Evolutionary conservation across 306 rosid genomes (phyloP).

Genomic region (Cucumis cinereus): DNA sequence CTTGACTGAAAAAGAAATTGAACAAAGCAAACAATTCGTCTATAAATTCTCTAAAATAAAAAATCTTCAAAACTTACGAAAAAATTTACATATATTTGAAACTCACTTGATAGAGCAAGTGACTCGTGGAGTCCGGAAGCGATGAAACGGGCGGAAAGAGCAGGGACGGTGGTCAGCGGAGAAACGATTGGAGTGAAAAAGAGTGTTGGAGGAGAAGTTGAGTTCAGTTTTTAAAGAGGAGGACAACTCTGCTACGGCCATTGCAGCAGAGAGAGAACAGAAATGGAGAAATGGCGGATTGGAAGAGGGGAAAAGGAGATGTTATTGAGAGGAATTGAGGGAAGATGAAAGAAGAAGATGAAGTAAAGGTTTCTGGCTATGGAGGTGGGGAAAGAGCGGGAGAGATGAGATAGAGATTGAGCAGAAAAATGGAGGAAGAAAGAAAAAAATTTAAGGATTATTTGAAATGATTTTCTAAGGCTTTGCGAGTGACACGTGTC

Average conservation of each 20-base stretch:
- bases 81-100: not conserved
- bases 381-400: too few relatives aligned
- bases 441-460: too few relatives aligned
- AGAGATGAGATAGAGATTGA: too few relatives aligned
- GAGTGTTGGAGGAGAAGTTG: conserved; percentile 29
- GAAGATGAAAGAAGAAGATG: not conserved
- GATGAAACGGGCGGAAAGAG: conserved; percentile 25
- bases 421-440: too few relatives aligned
- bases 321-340: not conserved
- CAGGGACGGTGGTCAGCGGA: conserved; percentile 13
- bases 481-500: too few relatives aligned
- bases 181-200: conserved; percentile 35
- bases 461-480: too few relatives aligned
- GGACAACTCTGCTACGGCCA: conserved; percentile 65
- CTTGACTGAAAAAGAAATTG: conserved; percentile 36
- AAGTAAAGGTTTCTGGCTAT: too few relatives aligned
- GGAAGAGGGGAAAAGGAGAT: not conserved
- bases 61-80: too few relatives aligned
- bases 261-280: conserved; percentile 26
- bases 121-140: conserved; percentile 26
- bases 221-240: conserved; percentile 33
- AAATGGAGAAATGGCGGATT: not conserved
- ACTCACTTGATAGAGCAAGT: conserved; percentile 69
- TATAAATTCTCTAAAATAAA: not conserved
- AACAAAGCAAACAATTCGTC: not conserved